Conservation (phyloP, 345 rosid species). For the Eutrema yunnanense region DNA sequence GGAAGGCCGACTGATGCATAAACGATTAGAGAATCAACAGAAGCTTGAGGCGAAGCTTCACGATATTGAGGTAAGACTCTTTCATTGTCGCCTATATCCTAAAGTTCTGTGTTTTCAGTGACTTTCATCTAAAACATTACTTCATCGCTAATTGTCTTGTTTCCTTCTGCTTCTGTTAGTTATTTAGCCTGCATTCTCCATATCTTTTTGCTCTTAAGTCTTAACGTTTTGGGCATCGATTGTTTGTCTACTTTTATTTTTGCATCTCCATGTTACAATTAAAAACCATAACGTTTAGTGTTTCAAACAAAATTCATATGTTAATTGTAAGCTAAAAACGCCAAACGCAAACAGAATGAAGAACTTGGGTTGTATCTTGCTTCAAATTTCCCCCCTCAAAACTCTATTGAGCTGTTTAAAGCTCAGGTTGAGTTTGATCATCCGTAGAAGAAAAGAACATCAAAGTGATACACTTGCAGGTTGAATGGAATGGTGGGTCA, state of each 20-base stretch:
- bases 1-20: constrained; percentile 66
- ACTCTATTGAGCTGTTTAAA: neutral
- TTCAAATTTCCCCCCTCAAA: neutral
- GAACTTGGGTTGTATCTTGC: neutral
- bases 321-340: too few relatives aligned
- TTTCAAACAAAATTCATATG: neutral
- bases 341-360: too few relatives aligned
- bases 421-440: neutral
- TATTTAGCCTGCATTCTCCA: neutral
- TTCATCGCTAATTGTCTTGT: neutral
- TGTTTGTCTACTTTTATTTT: too few relatives aligned
- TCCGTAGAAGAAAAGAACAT: neutral
- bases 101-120: neutral
- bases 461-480: constrained; percentile 39
- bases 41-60: constrained; percentile 95
- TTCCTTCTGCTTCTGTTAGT: neutral
- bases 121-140: neutral
- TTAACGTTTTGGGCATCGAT: too few relatives aligned
- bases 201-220: too few relatives aligned
- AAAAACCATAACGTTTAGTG: neutral
- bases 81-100: neutral
- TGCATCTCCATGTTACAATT: too few relatives aligned
- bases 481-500: constrained; percentile 87
- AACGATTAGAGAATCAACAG: constrained; percentile 81
- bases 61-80: constrained; percentile 56